Conservation (phyloP, 768 basidiomycete genomes). For the Serendipita sp. region DNA sequence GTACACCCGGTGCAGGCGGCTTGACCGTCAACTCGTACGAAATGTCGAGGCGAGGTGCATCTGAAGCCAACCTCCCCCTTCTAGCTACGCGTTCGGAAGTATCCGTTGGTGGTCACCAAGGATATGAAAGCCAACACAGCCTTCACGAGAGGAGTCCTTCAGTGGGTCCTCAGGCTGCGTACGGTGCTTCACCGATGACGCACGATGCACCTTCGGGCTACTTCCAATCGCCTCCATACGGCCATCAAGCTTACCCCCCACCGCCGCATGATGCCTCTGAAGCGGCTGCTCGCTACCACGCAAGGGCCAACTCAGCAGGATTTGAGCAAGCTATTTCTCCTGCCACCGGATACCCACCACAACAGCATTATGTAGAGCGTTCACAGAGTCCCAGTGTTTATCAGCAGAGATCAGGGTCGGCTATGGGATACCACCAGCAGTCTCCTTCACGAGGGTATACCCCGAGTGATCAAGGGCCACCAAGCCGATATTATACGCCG, state of each 20-base stretch:
- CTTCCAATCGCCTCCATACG: not conserved
- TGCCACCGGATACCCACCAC: not conserved
- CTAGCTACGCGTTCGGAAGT: not conserved
- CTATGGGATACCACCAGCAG: not conserved
- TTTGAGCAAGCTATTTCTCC: not conserved
- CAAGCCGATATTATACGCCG: not conserved
- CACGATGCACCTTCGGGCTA: not conserved
- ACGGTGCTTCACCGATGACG: not conserved
- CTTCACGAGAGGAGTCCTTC: not conserved
- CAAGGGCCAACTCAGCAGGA: not conserved
- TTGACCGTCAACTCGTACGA: not conserved
- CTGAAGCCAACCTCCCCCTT: constrained; percentile 1
- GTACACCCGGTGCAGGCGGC: not conserved
- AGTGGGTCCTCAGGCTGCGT: not conserved
- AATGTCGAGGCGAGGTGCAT: not conserved
- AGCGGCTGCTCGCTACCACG: not conserved
- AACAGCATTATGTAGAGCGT: not conserved
- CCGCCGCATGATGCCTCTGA: not conserved
- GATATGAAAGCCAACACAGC: not conserved
- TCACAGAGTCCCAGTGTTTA: not conserved
- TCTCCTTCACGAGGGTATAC: not conserved
- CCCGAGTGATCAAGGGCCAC: not conserved
- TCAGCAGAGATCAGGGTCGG: not conserved
- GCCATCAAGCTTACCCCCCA: not conserved
- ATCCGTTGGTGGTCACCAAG: not conserved